Base-by-base conservation (phyloP, 495 filamentous ascomycete species). In the Neurospora discreta region DNA sequence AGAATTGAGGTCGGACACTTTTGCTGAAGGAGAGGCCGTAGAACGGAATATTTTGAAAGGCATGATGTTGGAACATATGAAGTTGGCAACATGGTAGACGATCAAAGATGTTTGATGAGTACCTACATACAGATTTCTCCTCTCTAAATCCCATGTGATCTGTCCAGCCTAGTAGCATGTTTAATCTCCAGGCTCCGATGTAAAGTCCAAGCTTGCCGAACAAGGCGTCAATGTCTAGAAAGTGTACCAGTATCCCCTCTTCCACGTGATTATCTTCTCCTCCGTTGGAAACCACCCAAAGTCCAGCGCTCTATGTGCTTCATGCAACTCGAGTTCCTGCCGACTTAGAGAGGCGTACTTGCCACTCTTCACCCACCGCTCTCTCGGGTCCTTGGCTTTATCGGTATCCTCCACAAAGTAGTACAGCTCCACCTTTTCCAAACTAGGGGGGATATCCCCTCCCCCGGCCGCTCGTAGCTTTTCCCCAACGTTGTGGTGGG, bases 291-390 rank as follows among this genome's bases (percentile, higher is more conserved):
- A 58, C 46, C 46, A 58, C 20, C 46, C 46, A 10, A 1, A 4
- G 0, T 30, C 0, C 0, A 0, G 11, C 23, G 11, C 1, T 23
- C 26, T 1, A 20, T 3, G 0, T 58, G 1, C 13, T 11, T 58
- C 46, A 16, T 15, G 46, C 4, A 0, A 0, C 2, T 58, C 23
- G 15, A 58, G 26, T 26, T 58, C 11, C 20, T 0, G 1, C 26
- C 46, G 46, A 15, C 3, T 5, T 5, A 30, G 46, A 26, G 10
- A 26, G 23, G 5, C 20, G 46, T 26, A 58, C 46, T 30, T 23
- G 46, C 20, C 3, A 26, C 46, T 58, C 23, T 30, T 30, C 3
- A 11, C 11, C 46, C 46, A 58, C 11, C 20, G 10, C 46, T 58
- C 23, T 30, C 23, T 58, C 11, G 46, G 46, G 23, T 58, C 46